Evolutionary conservation across 768 basidiomycete genomes (phyloP).

Genomic region (Strobilomyces echinocephalus): DNA sequence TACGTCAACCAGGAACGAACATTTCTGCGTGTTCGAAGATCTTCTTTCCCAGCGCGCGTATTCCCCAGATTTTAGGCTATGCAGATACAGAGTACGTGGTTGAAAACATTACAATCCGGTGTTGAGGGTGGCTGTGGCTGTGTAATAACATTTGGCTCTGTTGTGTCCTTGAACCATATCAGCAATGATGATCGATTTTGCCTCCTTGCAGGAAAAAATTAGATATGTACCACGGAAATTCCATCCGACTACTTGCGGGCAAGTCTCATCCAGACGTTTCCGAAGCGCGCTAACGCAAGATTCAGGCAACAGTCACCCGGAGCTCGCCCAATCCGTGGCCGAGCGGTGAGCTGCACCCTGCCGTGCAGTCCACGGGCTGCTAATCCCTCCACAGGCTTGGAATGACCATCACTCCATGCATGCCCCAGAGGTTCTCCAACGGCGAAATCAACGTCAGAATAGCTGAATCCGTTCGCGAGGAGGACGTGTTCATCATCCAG

Average conservation of each 20-base stretch:
- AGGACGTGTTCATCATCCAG: constrained; percentile 99
- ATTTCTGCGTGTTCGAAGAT: constrained; percentile 5
- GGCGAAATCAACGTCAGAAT: constrained; percentile 96
- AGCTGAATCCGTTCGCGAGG: constrained; percentile 91
- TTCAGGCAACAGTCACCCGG: constrained; percentile 96
- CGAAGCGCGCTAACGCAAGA: constrained; percentile 8
- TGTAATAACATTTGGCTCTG: constrained; percentile 34
- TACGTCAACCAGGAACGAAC: constrained; percentile 32
- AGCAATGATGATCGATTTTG: constrained; percentile 1
- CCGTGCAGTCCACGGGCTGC: constrained; percentile 42
- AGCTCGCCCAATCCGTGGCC: constrained; percentile 92
- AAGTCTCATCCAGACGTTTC: constrained; percentile 20
- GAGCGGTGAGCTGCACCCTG: constrained; percentile 84
- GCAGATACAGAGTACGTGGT: constrained; percentile 97
- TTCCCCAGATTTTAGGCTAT: constrained; percentile 81
- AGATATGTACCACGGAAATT: constrained; percentile 81
- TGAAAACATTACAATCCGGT: constrained; percentile 83
- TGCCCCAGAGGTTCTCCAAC: constrained; percentile 87
- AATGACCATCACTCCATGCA: constrained; percentile 79
- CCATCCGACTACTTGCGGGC: constrained; percentile 74
- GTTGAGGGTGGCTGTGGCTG: constrained; percentile 39
- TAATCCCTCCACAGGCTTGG: constrained; percentile 71
- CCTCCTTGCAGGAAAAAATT: constrained; percentile 28
- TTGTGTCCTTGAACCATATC: constrained; percentile 15
- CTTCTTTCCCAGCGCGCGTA: constrained; percentile 55